Evolutionary conservation across 805 yeast genomes (phyloP), one percentile per base, ranked within the genome.

Genomic region (Osmozyma mogii): DNA sequence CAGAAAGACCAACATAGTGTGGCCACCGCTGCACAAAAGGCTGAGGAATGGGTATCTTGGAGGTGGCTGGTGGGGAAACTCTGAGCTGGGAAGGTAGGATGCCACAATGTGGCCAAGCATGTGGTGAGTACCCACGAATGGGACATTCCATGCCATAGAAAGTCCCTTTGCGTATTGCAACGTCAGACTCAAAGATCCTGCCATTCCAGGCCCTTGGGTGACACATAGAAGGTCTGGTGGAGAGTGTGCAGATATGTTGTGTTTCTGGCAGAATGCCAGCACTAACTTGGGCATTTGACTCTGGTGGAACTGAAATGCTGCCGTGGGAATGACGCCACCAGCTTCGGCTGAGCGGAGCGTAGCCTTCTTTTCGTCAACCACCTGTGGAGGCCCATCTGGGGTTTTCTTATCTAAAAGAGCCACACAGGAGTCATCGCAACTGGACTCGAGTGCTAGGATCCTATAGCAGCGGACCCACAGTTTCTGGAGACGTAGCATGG

Each of bases 121-220:
- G 47, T 92, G 98, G 51, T 92, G 94, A 0, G 89, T 95, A 0
- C 96, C 97, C 2, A 92, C 61, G 12, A 84, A 46, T 0, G 96
- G 96, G 5, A 62, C 69, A 9, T 69, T 52, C 80, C 85, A 81
- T 0, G 88, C 96, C 1, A 81, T 57, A 1, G 87, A 61, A 9
- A 92, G 58, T 0, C 97, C 98, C 44, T 84, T 81, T 0, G 94
- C 95, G 23, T 84, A 56, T 45, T 83, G 92, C 15, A 82, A 61
- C 1, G 96, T 94, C 0, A 84, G 79, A 7, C 84, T 70, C 9
- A 92, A 61, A 0, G 94, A 80, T 0, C 96, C 96, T 6, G 77
- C 72, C 96, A 92, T 85, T 0, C 98, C 98, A 0, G 98, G 98
- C 0, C 98, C 98, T 41, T 95, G 61, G 0, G 98, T 92, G 4